phyloP scores from a whole-genome alignment of 176 grass and related monocot species.

The Carex kokanica region DNA sequence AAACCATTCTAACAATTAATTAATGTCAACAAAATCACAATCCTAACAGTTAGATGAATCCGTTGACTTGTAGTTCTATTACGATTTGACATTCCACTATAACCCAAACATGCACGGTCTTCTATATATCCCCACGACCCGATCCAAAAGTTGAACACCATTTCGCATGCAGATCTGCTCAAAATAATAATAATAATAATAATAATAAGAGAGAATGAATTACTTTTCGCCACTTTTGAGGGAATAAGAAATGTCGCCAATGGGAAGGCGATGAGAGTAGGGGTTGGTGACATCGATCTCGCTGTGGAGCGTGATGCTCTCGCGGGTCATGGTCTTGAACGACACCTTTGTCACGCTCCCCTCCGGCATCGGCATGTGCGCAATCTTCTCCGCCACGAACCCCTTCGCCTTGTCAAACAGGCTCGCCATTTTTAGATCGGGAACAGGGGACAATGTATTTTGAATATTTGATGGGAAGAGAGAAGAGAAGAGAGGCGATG shows the following conservation, averaged over 20 bases:
- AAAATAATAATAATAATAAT: no score
- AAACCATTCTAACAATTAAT: not conserved
- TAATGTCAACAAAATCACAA: not conserved
- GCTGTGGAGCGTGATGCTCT: conserved; percentile 74
- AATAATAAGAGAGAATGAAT: not conserved
- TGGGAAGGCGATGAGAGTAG: conserved; percentile 65
- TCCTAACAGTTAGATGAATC: not conserved
- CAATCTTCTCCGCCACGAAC: conserved; percentile 86
- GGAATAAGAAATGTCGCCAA: conserved; percentile 62
- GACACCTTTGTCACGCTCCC: conserved; percentile 44
- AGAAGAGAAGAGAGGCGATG: conserved; percentile 20
- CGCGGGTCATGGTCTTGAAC: conserved; percentile 54
- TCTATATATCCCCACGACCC: not conserved
- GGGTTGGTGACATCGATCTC: conserved; percentile 71
- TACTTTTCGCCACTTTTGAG: conserved; percentile 66
- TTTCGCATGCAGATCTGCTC: conserved; percentile 4
- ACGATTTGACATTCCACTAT: not conserved
- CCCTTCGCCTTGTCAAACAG: conserved; percentile 88
- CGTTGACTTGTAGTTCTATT: not conserved
- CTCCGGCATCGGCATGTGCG: conserved; percentile 79
- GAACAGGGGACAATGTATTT: not conserved
- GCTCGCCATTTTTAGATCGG: conserved; percentile 34
- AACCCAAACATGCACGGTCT: not conserved
- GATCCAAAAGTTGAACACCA: not conserved
- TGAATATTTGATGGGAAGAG: not conserved